Percentiles rank a stretch among this genome's conserved stretches.
Conservation (phyloP, 177 flowering plant genomes). For the Vitis hybrid region DNA sequence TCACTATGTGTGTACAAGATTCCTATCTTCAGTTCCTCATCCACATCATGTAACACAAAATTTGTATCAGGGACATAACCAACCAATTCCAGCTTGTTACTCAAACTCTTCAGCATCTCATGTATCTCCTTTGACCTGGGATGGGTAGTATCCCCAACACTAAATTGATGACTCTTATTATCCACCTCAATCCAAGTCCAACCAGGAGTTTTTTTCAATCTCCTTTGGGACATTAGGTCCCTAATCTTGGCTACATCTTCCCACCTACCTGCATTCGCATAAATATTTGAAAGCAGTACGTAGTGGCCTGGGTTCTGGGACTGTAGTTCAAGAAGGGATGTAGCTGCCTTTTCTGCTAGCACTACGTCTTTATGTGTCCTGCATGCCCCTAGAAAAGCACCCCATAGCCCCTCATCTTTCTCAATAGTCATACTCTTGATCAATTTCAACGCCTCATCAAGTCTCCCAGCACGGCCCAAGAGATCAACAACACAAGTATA, state of each 20-base stretch:
- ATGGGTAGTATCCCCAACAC: slow-evolving; percentile 46
- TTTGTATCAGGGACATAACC: slow-evolving; percentile 61
- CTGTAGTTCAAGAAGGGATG: slow-evolving; percentile 45
- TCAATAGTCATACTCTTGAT: slow-evolving; percentile 38
- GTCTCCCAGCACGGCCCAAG: slow-evolving; percentile 51
- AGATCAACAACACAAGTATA: slow-evolving; percentile 62
- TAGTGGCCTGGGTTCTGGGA: slow-evolving; percentile 51
- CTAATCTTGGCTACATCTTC: slow-evolving; percentile 45
- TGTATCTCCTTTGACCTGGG: slow-evolving; percentile 41
- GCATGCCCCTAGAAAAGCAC: slow-evolving; percentile 55
- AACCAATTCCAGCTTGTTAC: slow-evolving; percentile 37
- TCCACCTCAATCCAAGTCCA: slow-evolving; percentile 63
- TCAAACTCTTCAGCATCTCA: slow-evolving; percentile 28
- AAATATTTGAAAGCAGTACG: slow-evolving; percentile 59
- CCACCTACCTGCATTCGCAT: slow-evolving; percentile 60
- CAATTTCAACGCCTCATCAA: slow-evolving; percentile 44
- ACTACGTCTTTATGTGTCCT: slow-evolving; percentile 43
- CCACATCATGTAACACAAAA: slow-evolving; percentile 55
- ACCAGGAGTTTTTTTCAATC: slow-evolving; percentile 57
- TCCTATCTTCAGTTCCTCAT: slow-evolving; percentile 50
- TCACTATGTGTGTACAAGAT: slow-evolving; percentile 45
- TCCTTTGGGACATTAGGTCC: slow-evolving; percentile 41
- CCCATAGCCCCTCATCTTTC: slow-evolving; percentile 47
- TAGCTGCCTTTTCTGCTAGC: slow-evolving; percentile 46
- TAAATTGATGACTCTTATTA: slow-evolving; percentile 35